Evolutionary conservation across 805 yeast species (phyloP).

Genomic region (Cyberlindnera xylosilytica): DNA sequence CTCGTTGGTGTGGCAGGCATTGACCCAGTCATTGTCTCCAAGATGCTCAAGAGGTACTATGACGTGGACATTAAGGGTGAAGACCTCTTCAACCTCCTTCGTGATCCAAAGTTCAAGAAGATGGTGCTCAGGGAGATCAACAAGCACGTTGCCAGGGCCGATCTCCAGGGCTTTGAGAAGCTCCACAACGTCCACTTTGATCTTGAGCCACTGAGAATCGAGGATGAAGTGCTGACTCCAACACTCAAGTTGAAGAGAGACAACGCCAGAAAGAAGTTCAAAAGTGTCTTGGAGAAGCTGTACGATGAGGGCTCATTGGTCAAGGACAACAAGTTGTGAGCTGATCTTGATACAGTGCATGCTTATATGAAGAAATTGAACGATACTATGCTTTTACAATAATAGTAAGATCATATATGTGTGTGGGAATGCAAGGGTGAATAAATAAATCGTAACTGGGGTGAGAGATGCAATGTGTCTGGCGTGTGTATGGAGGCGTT

Average conservation of each 20-base stretch:
- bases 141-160: slow-evolving; percentile 23
- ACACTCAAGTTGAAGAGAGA: slow-evolving; percentile 57
- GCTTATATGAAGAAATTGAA: not conserved
- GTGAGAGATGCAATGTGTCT: too few species aligned
- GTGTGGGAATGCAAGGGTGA: too few species aligned
- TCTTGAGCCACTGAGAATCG: slow-evolving; percentile 58
- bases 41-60: slow-evolving; percentile 17
- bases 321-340: slow-evolving; percentile 23
- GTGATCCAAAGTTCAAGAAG: slow-evolving; percentile 21
- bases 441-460: too few species aligned
- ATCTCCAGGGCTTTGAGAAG: slow-evolving; percentile 61
- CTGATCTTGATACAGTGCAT: not conserved
- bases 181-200: slow-evolving; percentile 51
- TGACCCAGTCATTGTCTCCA: slow-evolving; percentile 36
- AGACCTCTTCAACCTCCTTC: slow-evolving; percentile 15
- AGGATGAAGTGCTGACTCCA: slow-evolving; percentile 64
- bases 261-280: slow-evolving; percentile 44
- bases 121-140: slow-evolving; percentile 21
- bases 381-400: too few species aligned
- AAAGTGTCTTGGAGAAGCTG: slow-evolving; percentile 37
- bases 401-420: too few species aligned
- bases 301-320: slow-evolving; percentile 49
- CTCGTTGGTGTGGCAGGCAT: slow-evolving; percentile 64
- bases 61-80: slow-evolving; percentile 11
- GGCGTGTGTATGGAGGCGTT: too few species aligned